A percentile compares a stretch with the other conserved stretches of the same genome.
Evolutionary conservation across 1,284 basidiomycete genomes (phyloP).

Genomic region (Tilletia caries): DNA sequence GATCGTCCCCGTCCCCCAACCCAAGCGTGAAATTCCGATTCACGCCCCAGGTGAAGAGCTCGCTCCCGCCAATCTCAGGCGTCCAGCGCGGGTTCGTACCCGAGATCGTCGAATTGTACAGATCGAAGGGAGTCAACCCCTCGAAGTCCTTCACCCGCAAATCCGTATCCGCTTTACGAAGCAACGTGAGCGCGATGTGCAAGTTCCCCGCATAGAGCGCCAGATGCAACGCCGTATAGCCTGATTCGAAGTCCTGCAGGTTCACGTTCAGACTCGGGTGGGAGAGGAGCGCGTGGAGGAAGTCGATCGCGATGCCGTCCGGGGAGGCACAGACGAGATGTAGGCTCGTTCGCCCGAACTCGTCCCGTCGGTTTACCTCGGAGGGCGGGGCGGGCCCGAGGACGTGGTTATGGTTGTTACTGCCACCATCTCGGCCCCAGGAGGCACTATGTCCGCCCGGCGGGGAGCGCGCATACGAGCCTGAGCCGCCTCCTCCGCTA

Average conservation of each 20-base stretch:
- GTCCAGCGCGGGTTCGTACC: slow-evolving; percentile 37
- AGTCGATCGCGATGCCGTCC: slow-evolving; percentile 67
- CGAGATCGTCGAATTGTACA: slow-evolving; percentile 67
- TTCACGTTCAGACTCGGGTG: slow-evolving; percentile 79
- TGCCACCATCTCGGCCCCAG: slow-evolving; percentile 14
- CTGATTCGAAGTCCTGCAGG: slow-evolving; percentile 62
- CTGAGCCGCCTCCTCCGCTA: neutral
- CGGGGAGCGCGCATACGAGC: slow-evolving; percentile 18
- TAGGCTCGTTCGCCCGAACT: slow-evolving; percentile 72
- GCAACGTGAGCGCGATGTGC: slow-evolving; percentile 69
- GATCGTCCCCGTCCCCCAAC: slow-evolving; percentile 74
- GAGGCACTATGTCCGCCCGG: slow-evolving; percentile 6
- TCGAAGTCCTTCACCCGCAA: slow-evolving; percentile 75
- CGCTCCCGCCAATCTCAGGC: slow-evolving; percentile 24
- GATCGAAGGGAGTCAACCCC: slow-evolving; percentile 86
- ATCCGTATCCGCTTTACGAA: slow-evolving; percentile 74
- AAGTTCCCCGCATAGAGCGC: slow-evolving; percentile 85
- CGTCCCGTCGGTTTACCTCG: slow-evolving; percentile 72
- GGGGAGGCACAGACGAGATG: slow-evolving; percentile 73
- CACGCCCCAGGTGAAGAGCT: slow-evolving; percentile 86
- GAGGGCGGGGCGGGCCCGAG: slow-evolving; percentile 40
- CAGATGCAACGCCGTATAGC: slow-evolving; percentile 88
- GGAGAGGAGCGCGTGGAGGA: slow-evolving; percentile 73
- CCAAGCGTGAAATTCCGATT: slow-evolving; percentile 71
- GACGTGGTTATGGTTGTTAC: neutral